A percentile compares a stretch with the other conserved stretches of the same genome.
Conservation (phyloP, 768 basidiomycete species). For the Lactifluus piperatus region DNA sequence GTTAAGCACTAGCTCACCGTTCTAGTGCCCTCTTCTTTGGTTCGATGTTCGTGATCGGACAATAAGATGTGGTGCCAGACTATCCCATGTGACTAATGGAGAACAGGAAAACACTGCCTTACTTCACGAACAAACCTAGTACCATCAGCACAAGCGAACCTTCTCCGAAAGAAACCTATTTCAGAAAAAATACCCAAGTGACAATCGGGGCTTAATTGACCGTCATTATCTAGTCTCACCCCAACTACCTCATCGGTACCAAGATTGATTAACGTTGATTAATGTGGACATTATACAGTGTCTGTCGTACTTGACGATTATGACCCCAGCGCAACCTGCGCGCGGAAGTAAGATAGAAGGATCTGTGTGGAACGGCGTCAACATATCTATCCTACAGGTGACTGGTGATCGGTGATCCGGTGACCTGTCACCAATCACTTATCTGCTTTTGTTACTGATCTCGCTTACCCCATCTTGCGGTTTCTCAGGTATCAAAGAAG, state of each 20-base stretch:
- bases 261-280: not conserved
- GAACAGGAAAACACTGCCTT: too few species aligned
- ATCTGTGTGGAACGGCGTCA: not conserved
- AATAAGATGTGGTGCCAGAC: too few species aligned
- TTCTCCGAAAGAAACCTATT: not conserved
- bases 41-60: not conserved
- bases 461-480: not conserved
- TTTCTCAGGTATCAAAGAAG: not conserved
- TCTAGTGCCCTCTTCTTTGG: not conserved
- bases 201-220: not conserved
- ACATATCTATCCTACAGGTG: conserved; percentile 1
- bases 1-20: not conserved
- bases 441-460: not conserved
- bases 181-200: not conserved
- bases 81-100: too few species aligned
- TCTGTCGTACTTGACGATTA: not conserved
- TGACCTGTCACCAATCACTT: not conserved
- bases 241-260: not conserved
- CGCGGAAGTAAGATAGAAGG: not conserved
- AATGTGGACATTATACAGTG: not conserved
- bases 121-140: not conserved
- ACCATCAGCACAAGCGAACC: not conserved
- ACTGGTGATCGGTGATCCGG: not conserved
- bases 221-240: not conserved
- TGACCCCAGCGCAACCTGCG: not conserved